phyloP scores from a whole-genome alignment of 1,284 basidiomycete species.

The Xerocomus nothofagi region DNA sequence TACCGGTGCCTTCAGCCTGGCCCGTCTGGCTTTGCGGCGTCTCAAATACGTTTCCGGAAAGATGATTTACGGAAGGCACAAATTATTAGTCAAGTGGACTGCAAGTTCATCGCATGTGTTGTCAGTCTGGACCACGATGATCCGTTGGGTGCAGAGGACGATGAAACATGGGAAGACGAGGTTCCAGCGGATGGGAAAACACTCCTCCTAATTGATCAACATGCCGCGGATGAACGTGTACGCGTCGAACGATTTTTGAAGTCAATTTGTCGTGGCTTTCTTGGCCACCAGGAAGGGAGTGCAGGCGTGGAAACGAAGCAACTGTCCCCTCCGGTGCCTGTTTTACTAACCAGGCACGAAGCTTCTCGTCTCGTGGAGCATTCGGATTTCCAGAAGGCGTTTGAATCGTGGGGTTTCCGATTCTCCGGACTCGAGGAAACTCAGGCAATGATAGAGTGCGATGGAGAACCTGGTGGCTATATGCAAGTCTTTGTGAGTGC shows the following conservation, averaged over 20 bases:
- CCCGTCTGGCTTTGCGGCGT: constrained; percentile 14
- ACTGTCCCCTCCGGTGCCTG: constrained; percentile 51
- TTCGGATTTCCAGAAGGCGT: constrained; percentile 44
- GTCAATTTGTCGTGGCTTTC: constrained; percentile 67
- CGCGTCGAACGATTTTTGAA: constrained; percentile 83
- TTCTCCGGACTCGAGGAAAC: constrained; percentile 45
- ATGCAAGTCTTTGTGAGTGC: constrained; percentile 56
- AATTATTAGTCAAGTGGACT: constrained; percentile 82
- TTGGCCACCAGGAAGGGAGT: constrained; percentile 37
- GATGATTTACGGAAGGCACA: constrained; percentile 52
- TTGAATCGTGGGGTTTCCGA: constrained; percentile 73
- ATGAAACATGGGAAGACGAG: constrained; percentile 8
- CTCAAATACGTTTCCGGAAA: constrained; percentile 46
- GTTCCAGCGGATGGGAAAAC: constrained; percentile 23
- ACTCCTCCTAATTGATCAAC: constrained; percentile 90
- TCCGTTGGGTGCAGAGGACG: constrained; percentile 13
- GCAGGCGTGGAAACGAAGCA: constrained; percentile 40
- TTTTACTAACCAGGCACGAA: constrained; percentile 69
- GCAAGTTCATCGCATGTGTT: constrained; percentile 84
- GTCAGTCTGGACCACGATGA: constrained; percentile 29
- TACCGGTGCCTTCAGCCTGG: constrained; percentile 12
- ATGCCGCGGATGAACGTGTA: constrained; percentile 92
- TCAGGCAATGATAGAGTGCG: constrained; percentile 15
- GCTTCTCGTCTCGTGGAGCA: constrained; percentile 46
- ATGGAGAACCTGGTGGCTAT: constrained; percentile 41